Base-by-base conservation (phyloP, 78 protist genomes). In the Monocercomonoides exilis region DNA sequence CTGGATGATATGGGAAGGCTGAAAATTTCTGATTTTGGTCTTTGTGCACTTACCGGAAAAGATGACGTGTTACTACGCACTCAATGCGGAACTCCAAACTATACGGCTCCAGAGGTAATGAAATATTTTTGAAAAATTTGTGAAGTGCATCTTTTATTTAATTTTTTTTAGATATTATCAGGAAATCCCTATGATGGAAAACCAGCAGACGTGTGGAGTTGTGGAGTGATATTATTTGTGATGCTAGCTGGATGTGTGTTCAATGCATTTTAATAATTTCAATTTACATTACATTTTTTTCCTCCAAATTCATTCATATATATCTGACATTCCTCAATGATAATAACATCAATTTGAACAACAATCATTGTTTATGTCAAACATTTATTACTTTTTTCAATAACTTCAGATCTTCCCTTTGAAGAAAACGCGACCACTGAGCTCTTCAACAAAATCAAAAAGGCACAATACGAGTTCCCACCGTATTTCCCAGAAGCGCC, bases 21-120 rank as follows among this genome's bases (percentile, higher is more conserved):
- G 43, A 93, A 93, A 84, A 92, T 93, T 63, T 44, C 88, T 3
- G 94, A 93, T 85, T 93, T 93, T 38, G 94, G 94, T 6, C 86
- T 93, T 34, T 38, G 89, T 41, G 41, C 90, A 38, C 82, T 87
- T 41, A 35, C 3, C 33, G 77, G 33, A 43, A 42, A 5, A 0
- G 2, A 2, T 32, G 11, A 34, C 32, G 64, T n/a, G 33, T 63
- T 90, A 77, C 84, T 90, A 33, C 63, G 54, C 42, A 90, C 92
- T 33, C 79, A 89, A 6, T 90, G 92, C 86, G 92, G 92, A 5
- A 90, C 92, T 34, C 92, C 92, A 46, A 90, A 90, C 54, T 90
- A 90, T 43, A 86, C 82, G 29, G 92, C 92, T 54, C 92, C 92
- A 3, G 92, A 90, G 35, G 87, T 64, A 2, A n/a, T n/a, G n/a